Percentiles rank a stretch among this genome's conserved stretches.
These are phyloP conservation scores for Nicotiana attenuata DNA, from an alignment of 257 asterid species.

Conservation along the genomic window DNA sequence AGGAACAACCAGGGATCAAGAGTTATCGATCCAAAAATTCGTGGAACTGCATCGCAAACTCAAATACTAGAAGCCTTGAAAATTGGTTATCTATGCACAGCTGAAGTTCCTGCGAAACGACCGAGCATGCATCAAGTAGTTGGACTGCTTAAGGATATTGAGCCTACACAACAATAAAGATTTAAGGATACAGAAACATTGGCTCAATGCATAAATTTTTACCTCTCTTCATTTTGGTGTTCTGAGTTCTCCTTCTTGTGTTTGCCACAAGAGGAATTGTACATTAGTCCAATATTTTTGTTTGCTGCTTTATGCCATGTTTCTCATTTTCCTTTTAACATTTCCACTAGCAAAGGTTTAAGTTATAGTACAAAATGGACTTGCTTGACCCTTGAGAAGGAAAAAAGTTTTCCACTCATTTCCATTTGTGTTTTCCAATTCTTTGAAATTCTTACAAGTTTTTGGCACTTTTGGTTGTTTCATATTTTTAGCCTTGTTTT, in stretches of 20 bases:
- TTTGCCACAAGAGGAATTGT: conserved; percentile 5
- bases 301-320: not conserved
- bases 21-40: conserved; percentile 24
- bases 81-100: conserved; percentile 33
- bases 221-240: not conserved
- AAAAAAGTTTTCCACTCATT: not conserved
- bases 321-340: conserved; percentile 6
- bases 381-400: not conserved
- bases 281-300: conserved; percentile 15
- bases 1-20: conserved; percentile 22
- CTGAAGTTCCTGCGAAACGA: conserved; percentile 23
- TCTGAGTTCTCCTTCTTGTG: not conserved
- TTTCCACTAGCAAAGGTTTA: conserved; percentile 1
- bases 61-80: conserved; percentile 27
- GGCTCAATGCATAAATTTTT: not conserved
- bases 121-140: conserved; percentile 33
- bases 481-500: not conserved
- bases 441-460: not conserved
- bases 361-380: conserved; percentile 5
- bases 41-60: conserved; percentile 17
- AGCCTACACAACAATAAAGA: conserved; percentile 1
- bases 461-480: not conserved
- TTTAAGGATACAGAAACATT: not conserved
- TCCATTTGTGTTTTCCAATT: not conserved
- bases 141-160: conserved; percentile 30